Percentiles rank a stretch among this genome's conserved stretches.
phyloP scores from a whole-genome alignment of 768 basidiomycete species.

The Tulasnella sp. region DNA sequence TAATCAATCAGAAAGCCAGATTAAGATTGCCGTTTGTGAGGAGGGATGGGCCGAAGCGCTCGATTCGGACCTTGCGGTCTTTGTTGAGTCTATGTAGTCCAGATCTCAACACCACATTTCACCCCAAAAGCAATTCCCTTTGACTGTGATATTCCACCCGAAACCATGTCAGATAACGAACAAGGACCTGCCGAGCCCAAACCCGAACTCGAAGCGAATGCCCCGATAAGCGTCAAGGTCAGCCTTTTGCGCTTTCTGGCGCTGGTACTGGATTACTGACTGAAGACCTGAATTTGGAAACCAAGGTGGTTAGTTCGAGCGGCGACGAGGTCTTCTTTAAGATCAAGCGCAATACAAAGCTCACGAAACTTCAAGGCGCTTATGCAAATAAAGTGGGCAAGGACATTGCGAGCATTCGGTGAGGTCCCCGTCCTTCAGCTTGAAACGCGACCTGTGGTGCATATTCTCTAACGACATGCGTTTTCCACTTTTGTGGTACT shows the following conservation, averaged over 20 bases:
- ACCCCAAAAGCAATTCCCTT: too few species aligned
- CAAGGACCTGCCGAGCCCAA: slow-evolving; percentile 6
- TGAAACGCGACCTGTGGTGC: not conserved
- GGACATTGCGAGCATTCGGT: slow-evolving; percentile 82
- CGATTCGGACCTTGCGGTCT: too few species aligned
- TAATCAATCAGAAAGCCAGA: too few species aligned
- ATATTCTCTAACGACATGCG: not conserved
- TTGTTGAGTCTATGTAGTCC: too few species aligned
- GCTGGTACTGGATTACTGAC: too few species aligned
- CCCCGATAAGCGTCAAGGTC: slow-evolving; percentile 15
- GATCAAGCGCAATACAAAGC: slow-evolving; percentile 86
- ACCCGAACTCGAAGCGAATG: slow-evolving; percentile 9
- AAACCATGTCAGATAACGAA: slow-evolving; percentile 6
- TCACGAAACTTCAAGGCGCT: slow-evolving; percentile 86
- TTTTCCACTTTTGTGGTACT: not conserved
- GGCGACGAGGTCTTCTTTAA: slow-evolving; percentile 95
- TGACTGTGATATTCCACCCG: too few species aligned
- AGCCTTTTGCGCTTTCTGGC: not conserved
- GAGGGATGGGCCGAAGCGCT: too few species aligned
- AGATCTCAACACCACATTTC: too few species aligned
- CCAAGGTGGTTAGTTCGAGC: slow-evolving; percentile 57
- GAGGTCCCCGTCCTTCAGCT: slow-evolving; percentile 23
- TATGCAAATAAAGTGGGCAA: slow-evolving; percentile 91
- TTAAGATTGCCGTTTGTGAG: too few species aligned
- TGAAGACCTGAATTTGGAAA: not conserved